Base-by-base conservation (phyloP, 2,329 filamentous ascomycete species). In the Epichloe typhina region DNA sequence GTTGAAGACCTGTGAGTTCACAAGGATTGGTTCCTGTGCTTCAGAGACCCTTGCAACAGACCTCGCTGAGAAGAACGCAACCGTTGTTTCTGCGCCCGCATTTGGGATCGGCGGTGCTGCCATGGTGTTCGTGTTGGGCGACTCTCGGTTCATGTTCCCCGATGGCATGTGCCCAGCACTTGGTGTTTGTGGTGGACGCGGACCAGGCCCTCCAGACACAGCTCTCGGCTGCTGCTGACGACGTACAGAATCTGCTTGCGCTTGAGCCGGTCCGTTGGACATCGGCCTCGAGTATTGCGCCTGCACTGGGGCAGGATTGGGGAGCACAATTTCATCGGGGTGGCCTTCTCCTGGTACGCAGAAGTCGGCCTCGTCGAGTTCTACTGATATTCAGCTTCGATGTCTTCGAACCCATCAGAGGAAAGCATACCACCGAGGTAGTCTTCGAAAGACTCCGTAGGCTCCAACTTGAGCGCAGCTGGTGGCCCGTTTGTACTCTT, bases 361-460 rank as follows among this genome's bases (percentile, higher is more conserved):
- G 61, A 90, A 88, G 63, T 89, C 86, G 48, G 79, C 83, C 66
- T 88, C 84, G 59, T 88, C 85, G 61, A 89, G 84, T 53, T 88
- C 80, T 74, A 75, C 67, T 63, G 50, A 58, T 55, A 55, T 63
- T 67, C 59, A 68, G 63, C 59, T 57, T 67, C 60, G 53, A 66
- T 59, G 55, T 67, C 64, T 50, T 67, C 63, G 64, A 62, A 61
- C n/a, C 57, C 57, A 54, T 66, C 58, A 42, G 61, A 67, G 55
- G 63, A 66, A 44, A 68, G 60, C 66, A 63, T 67, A 74, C 72
- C 72, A 60, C 72, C 73, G 37, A 76, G 60, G 46, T 74, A 69
- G 52, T 76, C 73, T 47, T 76, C 72, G 64, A 78, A 76, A 46
- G 72, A 75, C 53, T 76, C 72, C 45, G 53, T 54, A 21, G 60